Percentiles rank a stretch among this genome's conserved stretches.
Conservation (phyloP, 345 rosid species). For the Eucalyptus sp. region DNA sequence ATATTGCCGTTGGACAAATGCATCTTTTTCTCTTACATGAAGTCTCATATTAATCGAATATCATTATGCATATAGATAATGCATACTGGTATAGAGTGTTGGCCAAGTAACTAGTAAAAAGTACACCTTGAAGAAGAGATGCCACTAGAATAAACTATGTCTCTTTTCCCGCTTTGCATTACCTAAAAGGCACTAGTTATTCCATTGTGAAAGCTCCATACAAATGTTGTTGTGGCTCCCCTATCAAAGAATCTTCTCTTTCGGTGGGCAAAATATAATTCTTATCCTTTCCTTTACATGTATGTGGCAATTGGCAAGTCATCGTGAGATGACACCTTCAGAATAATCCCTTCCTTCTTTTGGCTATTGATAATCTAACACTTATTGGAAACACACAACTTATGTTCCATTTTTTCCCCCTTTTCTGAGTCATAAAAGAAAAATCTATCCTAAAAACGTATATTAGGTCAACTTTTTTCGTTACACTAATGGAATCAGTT, state of each 20-base stretch:
- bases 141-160: not conserved
- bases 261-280: not conserved
- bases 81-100: rapidly evolving
- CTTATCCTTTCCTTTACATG: not conserved
- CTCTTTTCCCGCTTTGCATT: not conserved
- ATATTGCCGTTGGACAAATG: too few species aligned
- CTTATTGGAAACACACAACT: not conserved
- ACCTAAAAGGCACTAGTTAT: not conserved
- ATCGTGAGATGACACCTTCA: not conserved
- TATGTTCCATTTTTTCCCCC: rapidly evolving
- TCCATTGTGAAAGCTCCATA: not conserved
- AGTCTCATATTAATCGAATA: too few species aligned
- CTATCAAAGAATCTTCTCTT: not conserved
- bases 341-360: not conserved
- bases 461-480: not conserved
- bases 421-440: too few species aligned
- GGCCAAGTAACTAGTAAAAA: not conserved
- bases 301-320: not conserved
- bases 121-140: not conserved
- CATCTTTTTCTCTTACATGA: not conserved
- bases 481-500: not conserved
- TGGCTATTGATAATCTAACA: not conserved
- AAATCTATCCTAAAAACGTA: too few species aligned
- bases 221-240: too few species aligned
- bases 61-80: not conserved